These are phyloP conservation scores for Thielaviopsis euricoi DNA, from an alignment of 2,329 filamentous ascomycete species.

Conservation along the genomic window DNA sequence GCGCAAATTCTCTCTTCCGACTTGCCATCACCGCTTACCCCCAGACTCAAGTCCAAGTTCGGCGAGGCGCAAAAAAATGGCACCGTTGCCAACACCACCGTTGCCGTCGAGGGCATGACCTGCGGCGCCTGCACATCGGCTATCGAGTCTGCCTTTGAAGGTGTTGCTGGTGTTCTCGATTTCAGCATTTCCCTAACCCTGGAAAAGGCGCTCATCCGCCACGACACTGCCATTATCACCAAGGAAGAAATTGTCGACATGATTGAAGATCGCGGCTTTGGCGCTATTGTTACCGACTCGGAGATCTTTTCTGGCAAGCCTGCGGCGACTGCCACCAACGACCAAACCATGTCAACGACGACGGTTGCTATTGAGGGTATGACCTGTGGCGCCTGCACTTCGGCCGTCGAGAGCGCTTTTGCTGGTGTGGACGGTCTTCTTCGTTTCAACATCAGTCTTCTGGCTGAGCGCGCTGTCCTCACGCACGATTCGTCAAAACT, in stretches of 20 bases:
- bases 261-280: slow-evolving; percentile 62
- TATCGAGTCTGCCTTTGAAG: slow-evolving; percentile 64
- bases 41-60: slow-evolving; percentile 15
- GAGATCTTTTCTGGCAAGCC: slow-evolving; percentile 26
- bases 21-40: slow-evolving; percentile 37
- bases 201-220: slow-evolving; percentile 71
- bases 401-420: slow-evolving; percentile 75
- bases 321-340: slow-evolving; percentile 13
- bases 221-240: slow-evolving; percentile 44
- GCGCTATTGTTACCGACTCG: slow-evolving; percentile 61
- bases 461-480: slow-evolving; percentile 82
- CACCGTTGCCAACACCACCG: slow-evolving; percentile 47
- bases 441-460: slow-evolving; percentile 86
- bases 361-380: slow-evolving; percentile 88
- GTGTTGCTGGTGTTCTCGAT: slow-evolving; percentile 52
- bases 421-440: slow-evolving; percentile 58
- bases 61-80: slow-evolving; percentile 7
- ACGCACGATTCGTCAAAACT: slow-evolving; percentile 63
- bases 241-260: slow-evolving; percentile 38
- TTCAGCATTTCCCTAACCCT: slow-evolving; percentile 75
- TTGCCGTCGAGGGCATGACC: slow-evolving; percentile 77
- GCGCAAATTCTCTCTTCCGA: slow-evolving; percentile 77
- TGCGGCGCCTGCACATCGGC: slow-evolving; percentile 81
- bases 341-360: slow-evolving; percentile 42
- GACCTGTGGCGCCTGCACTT: slow-evolving; percentile 95